A percentile compares a stretch with the other conserved stretches of the same genome.
Conservation (phyloP, 2,329 filamentous ascomycete species). For the Pseudogymnoascus sp. region DNA sequence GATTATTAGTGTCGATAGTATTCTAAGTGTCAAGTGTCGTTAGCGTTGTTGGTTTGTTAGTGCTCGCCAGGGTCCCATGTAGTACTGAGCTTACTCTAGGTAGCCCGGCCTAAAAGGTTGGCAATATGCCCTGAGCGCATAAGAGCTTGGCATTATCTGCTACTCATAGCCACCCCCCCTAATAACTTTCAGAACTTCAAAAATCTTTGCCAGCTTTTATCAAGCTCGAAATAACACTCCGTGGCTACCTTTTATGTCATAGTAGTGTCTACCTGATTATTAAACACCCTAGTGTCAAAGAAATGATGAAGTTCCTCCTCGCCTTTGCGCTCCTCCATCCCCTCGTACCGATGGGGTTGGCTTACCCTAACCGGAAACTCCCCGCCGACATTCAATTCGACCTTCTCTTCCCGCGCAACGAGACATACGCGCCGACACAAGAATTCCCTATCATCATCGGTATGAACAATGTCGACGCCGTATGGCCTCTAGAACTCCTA, state of each 20-base stretch:
- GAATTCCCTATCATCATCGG: constrained; percentile 26
- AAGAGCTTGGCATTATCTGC: not conserved
- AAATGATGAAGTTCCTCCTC: not conserved
- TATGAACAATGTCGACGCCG: constrained; percentile 19
- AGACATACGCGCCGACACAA: constrained; percentile 22
- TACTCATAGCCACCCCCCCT: not conserved
- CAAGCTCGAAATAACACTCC: not conserved
- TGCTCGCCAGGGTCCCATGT: too few species aligned
- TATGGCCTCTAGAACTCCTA: not conserved
- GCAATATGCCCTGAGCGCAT: not conserved
- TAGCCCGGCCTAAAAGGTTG: not conserved
- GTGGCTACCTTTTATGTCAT: not conserved
- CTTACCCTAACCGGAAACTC: not conserved
- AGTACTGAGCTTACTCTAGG: too few species aligned
- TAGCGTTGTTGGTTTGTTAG: too few species aligned
- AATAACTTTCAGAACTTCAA: not conserved
- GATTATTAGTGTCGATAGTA: too few species aligned
- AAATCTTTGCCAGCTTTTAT: not conserved
- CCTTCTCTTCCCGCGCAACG: constrained; percentile 27
- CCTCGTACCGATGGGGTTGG: not conserved
- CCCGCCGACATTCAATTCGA: constrained; percentile 16
- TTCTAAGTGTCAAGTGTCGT: too few species aligned
- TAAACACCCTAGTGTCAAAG: not conserved
- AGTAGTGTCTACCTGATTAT: not conserved
- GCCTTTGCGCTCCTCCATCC: not conserved